Base-by-base conservation (phyloP, 345 rosid genomes). In the Acer campestre region DNA sequence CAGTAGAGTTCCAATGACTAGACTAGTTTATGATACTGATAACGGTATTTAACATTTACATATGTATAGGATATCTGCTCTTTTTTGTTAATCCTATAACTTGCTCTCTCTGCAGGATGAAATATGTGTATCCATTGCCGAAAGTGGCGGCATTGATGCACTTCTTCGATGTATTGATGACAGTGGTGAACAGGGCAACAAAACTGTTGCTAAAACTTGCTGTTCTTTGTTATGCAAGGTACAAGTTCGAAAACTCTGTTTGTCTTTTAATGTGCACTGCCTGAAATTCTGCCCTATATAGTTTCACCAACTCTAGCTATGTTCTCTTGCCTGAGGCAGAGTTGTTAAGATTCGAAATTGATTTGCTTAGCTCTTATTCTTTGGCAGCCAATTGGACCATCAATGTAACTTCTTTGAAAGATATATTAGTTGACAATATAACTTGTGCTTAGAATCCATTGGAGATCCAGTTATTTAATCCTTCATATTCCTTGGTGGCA, bases 161-260 rank as follows among this genome's bases (percentile, higher is more conserved):
- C 86, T 91, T 80, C 94, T 96, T 70, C 80, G 49, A 69, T 89
- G 95, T 68, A 89, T 94, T 79, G 97, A 90, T 85, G 90, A 86
- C 64, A 89, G 97, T 61, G 93, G 94, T 55, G 92, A 88, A 81
- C 96, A 89, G 77, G 90, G 92, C 87, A 91, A 91, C 85, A 86
- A 84, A 82, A 78, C 64, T 79, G 90, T 90, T 16, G 95, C 98
- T 49, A 90, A 75, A 81, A 86, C 88, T 31, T 94, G 88, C 69
- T 96, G 99, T 86, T 89, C 97, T 23, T 78, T 96, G 82, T 79
- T 96, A 79, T 86, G 89, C 70, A 94, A 91, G 98, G 99, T 91
- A 78, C 61, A 58, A 76, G 29, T 73, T 73, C 51, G 70, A 59
- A 71, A 69, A 4, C 23, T 17, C 13, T 25, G n/a, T n/a, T n/a